phyloP scores from a whole-genome alignment of 2,329 filamentous ascomycete genomes.

The Fusarium praegraminearum region DNA sequence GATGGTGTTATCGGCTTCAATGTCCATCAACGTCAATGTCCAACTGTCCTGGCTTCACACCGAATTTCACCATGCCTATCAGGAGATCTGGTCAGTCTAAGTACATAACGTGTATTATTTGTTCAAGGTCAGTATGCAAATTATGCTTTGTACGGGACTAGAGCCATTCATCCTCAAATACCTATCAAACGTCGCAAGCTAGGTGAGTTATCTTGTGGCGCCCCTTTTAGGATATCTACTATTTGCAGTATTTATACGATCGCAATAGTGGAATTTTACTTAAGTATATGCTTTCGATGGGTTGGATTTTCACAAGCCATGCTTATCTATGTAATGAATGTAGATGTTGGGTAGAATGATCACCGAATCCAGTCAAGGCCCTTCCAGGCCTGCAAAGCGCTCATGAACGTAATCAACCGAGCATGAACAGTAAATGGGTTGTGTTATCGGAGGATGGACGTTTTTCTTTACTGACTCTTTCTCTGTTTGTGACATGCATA shows the following conservation, averaged over 20 bases:
- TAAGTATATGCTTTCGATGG: background rate
- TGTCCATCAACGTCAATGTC: constrained; percentile 44
- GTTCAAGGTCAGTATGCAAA: constrained; percentile 75
- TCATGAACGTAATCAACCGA: too few species aligned
- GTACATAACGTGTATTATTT: constrained; percentile 78
- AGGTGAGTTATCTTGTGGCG: background rate
- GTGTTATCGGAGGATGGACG: background rate
- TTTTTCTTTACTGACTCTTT: background rate
- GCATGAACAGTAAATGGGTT: too few species aligned
- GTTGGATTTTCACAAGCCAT: background rate
- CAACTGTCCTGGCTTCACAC: constrained; percentile 60
- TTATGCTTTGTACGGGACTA: constrained; percentile 61
- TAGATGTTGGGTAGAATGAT: background rate
- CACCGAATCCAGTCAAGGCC: background rate
- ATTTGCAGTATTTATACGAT: background rate
- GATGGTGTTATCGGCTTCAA: constrained; percentile 22
- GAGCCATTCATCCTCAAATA: background rate
- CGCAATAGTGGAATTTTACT: too few species aligned
- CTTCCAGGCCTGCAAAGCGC: background rate
- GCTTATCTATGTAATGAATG: background rate
- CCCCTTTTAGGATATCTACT: background rate
- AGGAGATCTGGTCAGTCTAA: constrained; percentile 82
- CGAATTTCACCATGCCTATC: constrained; percentile 68
- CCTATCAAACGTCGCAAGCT: background rate
- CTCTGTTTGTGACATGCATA: background rate